Evolutionary conservation across 805 yeast species (phyloP), one percentile per base, ranked within the genome.

Genomic region (Monosporozyma yasuniensis): DNA sequence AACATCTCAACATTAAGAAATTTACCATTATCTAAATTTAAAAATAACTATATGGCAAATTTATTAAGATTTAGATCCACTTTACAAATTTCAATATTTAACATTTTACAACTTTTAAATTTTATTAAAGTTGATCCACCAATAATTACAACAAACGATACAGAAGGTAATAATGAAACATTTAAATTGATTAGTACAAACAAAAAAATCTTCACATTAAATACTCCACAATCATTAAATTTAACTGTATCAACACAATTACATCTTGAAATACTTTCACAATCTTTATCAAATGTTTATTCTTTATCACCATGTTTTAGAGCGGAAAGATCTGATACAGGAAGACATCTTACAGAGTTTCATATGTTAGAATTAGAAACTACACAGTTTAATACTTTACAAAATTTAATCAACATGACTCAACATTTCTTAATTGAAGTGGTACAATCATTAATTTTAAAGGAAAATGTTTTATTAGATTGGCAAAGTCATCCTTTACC

Each of bases 361-460:
- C 93, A 97, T 97, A 90, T 93, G 97, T 68, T 93, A 2, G 99
- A 93, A 66, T 95, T 89, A 0, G 99, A 93, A 63, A 66, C 88
- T 19, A 81, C 87, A 8, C 86, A 85, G 64, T 67, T 84, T 1
- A 72, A 73, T 4, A 66, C 72, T 12, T 76, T 90, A 6, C 61
- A 63, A 3, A 84, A 83, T 52, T 66, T 93, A 50, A 83, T 91
- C 1, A 60, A 59, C 2, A 75, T 87, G 47, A 78, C 83, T 2
- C 42, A 50, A 42, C 4, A 30, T 5, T 19, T 51, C 5, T 27
- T 53, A 9, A 42, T 51, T 9, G 8, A 42, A 8, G 44, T 41
- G 5, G 19, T 28, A 30, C 9, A 37, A 27, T 19, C 34, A 9
- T 35, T 46, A 2, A n/a, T n/a, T n/a, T 4, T 8, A 8, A 9